Conservation (phyloP, 805 yeast species). For the Jamesozyma gamospora region DNA sequence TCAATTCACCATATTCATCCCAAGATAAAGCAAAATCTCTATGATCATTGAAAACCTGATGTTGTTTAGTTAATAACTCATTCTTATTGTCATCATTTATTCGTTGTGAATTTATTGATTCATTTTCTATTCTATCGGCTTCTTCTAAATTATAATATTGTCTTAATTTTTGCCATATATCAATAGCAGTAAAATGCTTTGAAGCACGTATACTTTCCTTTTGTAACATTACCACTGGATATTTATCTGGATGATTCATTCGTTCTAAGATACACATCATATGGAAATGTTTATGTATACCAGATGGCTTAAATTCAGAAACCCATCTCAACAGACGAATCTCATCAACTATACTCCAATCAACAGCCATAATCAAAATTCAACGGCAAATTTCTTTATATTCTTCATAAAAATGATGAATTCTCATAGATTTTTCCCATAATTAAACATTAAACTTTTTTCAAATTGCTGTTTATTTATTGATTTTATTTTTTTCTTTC, state of each 20-base stretch:
- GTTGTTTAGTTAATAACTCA: constrained; percentile 2
- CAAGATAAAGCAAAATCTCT: constrained; percentile 35
- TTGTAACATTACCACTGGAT: constrained; percentile 28
- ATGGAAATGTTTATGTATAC: constrained; percentile 37
- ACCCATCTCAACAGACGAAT: constrained; percentile 49
- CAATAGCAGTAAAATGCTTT: constrained; percentile 34
- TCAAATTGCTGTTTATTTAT: too few species aligned
- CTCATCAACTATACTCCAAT: constrained; percentile 57
- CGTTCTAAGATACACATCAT: constrained; percentile 29
- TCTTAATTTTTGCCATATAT: constrained; percentile 49
- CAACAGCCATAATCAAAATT: constrained; percentile 16
- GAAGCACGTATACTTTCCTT: constrained; percentile 16
- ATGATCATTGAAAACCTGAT: constrained; percentile 3
- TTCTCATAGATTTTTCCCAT: too few species aligned
- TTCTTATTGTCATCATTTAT: not conserved
- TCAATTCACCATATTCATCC: constrained; percentile 37
- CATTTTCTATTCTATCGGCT: constrained; percentile 45
- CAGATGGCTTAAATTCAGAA: constrained; percentile 62
- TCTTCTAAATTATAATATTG: constrained; percentile 47
- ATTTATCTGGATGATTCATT: constrained; percentile 33
- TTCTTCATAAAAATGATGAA: too few species aligned
- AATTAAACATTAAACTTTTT: too few species aligned
- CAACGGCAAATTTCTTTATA: too few species aligned
- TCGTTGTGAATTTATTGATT: not conserved
- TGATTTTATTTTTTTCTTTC: too few species aligned